Percentiles rank a stretch among this genome's conserved stretches.
phyloP scores from a whole-genome alignment of 768 basidiomycete species.

The Leucocoprinus leucothites region DNA sequence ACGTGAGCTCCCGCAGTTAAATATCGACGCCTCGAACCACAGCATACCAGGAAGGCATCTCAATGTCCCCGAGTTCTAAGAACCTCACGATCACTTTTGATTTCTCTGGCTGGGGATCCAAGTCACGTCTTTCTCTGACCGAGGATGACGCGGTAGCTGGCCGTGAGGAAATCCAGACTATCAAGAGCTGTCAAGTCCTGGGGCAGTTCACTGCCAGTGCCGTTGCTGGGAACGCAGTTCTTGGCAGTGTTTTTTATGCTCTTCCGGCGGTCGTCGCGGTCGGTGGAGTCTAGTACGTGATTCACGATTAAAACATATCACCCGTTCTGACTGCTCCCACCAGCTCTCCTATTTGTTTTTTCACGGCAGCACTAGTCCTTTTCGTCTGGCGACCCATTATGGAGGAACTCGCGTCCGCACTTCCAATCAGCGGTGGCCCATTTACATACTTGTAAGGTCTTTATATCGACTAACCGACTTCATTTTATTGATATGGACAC shows the following conservation, averaged over 20 bases:
- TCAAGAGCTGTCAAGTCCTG: conserved; percentile 38
- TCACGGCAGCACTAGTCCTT: conserved; percentile 56
- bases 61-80: no score
- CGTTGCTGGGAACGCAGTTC: conserved; percentile 64
- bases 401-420: conserved; percentile 66
- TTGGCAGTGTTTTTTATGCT: conserved; percentile 69
- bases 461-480: not conserved
- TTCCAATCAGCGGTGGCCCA: conserved; percentile 69
- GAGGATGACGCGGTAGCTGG: conserved; percentile 37
- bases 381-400: conserved; percentile 76
- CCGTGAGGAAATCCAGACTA: conserved; percentile 23
- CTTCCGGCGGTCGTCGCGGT: conserved; percentile 62
- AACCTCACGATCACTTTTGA: no score
- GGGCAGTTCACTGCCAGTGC: conserved; percentile 66
- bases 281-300: conserved; percentile 58
- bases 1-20: no score
- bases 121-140: conserved; percentile 44
- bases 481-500: not conserved
- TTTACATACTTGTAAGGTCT: conserved; percentile 60
- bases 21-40: no score
- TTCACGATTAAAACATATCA: no score
- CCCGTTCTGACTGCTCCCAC: no score
- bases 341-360: conserved; percentile 70
- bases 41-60: no score
- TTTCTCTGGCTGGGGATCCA: conserved; percentile 70